phyloP scores from a whole-genome alignment of 176 grass and related monocot species.

The Phoenix roebelenii region DNA sequence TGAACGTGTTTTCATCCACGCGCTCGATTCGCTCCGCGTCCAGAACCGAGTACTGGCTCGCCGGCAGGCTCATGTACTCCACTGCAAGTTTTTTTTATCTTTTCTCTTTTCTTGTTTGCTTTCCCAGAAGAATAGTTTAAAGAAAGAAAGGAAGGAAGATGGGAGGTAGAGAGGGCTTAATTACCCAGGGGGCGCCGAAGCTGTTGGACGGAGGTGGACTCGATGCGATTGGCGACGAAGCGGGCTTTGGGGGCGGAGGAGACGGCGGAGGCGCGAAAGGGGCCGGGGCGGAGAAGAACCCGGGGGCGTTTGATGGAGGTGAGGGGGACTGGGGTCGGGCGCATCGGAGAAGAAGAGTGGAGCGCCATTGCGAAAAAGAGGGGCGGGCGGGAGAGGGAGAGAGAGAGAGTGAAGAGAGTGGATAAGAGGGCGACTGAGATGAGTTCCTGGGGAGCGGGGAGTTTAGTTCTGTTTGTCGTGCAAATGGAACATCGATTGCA shows the following conservation, averaged over 20 bases:
- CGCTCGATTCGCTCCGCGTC: slow-evolving; percentile 96
- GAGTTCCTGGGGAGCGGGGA: too few relatives aligned
- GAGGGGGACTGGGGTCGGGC: neutral
- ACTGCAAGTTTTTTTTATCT: slow-evolving; percentile 12
- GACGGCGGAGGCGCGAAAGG: slow-evolving; percentile 32
- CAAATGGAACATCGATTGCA: too few relatives aligned
- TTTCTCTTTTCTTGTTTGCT: too few relatives aligned
- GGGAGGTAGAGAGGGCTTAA: neutral
- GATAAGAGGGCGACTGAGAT: too few relatives aligned
- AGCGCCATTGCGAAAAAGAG: neutral
- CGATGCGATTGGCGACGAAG: slow-evolving; percentile 67
- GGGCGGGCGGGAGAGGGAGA: too few relatives aligned
- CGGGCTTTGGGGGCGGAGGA: slow-evolving; percentile 68
- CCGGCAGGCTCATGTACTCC: slow-evolving; percentile 94
- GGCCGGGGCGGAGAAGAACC: neutral
- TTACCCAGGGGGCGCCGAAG: slow-evolving; percentile 70
- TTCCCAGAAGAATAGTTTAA: too few relatives aligned
- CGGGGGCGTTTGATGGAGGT: neutral
- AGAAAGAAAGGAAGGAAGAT: neutral
- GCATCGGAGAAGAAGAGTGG: neutral
- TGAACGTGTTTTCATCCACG: slow-evolving; percentile 72
- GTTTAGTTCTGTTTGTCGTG: too few relatives aligned
- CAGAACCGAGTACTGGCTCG: slow-evolving; percentile 94
- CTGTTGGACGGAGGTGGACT: slow-evolving; percentile 57
- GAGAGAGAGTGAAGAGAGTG: too few relatives aligned